Evolutionary conservation across 257 asterid species (phyloP), one percentile per base, ranked within the genome.

Genomic region (Solanum phureja): DNA sequence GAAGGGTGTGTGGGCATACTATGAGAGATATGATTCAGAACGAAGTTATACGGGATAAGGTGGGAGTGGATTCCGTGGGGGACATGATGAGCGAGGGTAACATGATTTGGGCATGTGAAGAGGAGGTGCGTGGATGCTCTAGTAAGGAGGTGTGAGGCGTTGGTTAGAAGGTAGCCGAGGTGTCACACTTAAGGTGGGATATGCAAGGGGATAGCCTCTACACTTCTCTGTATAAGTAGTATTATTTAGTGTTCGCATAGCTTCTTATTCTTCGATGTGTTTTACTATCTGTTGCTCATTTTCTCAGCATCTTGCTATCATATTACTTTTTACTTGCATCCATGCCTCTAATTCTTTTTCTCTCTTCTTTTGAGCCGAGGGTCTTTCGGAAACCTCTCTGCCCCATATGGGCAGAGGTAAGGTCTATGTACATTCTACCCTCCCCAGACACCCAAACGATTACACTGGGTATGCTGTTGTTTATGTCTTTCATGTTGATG

Each of bases 401-500:
- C 11, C 24, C 66, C 66, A 58, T 8, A 58, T 18, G 10, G n/a
- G 24, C 66, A 58, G 24, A 21, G 66, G 24, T 58, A 58, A 58
- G 24, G 66, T 19, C 10, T 58, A 2, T 19, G 64, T 56, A 19
- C n/a, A 3, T 58, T 58, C 11, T 58, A 58, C 24, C 66, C 66
- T 58, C 66, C 66, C 24, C 24, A 3, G 24, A 58, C 66, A 4
- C 66, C 66, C 58, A 49, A 13, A 49, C 4, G 21, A 58, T 58
- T 19, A 58, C 66, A 58, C 66, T 62, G 31, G 69, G 69, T 62
- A 23, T 62, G 69, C 9, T 62, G 23, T 62, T 62, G 23, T 23
- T 62, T 83, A 90, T 77, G 84, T 31, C 81, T 86, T 56, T 88
- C 84, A 79, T 88, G 85, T 87, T 87, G 83, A 88, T 89, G 90